Conservation (phyloP, 176 grass and related monocot genomes). For the Bolboschoenus planiculmis region DNA sequence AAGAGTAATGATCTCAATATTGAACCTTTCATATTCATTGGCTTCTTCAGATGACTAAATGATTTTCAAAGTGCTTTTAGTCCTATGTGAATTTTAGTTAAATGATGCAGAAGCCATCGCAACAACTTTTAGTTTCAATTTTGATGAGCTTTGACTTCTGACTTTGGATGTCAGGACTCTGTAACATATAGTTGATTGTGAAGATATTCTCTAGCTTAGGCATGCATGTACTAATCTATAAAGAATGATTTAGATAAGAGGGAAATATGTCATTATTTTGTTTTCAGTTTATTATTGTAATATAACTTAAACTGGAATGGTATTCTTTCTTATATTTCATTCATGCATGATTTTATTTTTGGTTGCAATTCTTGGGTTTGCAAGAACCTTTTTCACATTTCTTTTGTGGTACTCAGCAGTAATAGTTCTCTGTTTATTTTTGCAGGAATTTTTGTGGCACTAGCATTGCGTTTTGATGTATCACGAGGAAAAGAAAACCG, state of each 20-base stretch:
- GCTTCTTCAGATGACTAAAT: neutral
- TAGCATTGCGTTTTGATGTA: conserved; percentile 83
- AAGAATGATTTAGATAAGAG: neutral
- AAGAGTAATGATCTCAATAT: neutral
- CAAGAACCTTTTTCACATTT: neutral
- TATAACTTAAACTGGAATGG: neutral
- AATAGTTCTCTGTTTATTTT: neutral
- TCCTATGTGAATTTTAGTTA: neutral
- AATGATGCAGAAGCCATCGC: neutral
- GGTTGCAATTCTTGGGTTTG: neutral
- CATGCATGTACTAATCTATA: neutral
- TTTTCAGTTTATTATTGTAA: neutral
- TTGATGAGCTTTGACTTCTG: neutral
- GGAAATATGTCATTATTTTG: neutral
- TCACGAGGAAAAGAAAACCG: conserved; percentile 60
- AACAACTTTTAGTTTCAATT: neutral
- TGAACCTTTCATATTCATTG: neutral
- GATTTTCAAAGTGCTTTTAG: neutral
- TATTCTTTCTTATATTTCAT: neutral
- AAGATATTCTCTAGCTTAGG: neutral
- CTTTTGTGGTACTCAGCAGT: neutral
- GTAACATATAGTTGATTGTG: neutral
- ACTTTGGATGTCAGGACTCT: neutral
- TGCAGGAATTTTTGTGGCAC: conserved; percentile 81
- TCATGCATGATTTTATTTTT: neutral